phyloP scores from a whole-genome alignment of 1,284 basidiomycete genomes.

The Ustilago nuda region DNA sequence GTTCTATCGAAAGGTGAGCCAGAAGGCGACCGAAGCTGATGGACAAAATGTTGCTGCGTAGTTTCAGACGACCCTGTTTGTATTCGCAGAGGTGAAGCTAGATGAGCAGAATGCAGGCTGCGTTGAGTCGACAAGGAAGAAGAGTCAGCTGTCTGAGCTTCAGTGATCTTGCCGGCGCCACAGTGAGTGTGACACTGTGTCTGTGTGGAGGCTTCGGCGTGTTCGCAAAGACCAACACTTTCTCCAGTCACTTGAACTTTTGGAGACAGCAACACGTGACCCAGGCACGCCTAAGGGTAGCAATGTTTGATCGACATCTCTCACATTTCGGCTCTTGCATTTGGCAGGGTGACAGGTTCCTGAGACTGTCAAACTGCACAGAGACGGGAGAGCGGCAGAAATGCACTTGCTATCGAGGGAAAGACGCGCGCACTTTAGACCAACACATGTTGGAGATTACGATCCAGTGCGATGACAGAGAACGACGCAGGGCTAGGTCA shows the following conservation, averaged over 20 bases:
- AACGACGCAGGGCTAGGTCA: too few species aligned
- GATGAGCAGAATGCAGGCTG: background rate
- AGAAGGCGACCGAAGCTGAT: background rate
- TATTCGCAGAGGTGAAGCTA: background rate
- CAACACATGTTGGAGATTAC: too few species aligned
- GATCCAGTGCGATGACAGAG: too few species aligned
- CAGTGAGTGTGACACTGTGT: background rate
- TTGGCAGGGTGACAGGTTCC: slow-evolving; percentile 5
- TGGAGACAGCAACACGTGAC: background rate
- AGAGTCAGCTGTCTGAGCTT: background rate
- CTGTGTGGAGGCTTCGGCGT: background rate
- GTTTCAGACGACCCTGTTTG: too few species aligned
- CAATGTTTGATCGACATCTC: background rate
- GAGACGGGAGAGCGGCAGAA: background rate
- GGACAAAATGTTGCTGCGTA: background rate
- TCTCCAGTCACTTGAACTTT: background rate
- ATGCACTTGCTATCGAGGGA: background rate
- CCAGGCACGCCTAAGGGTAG: background rate
- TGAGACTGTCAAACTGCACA: slow-evolving; percentile 4
- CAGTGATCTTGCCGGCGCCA: background rate
- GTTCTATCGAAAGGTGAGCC: background rate
- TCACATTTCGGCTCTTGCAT: background rate
- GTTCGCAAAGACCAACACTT: slow-evolving; percentile 15
- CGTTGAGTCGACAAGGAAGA: background rate
- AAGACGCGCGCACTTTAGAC: slow-evolving; percentile 10